Base-by-base conservation (phyloP, 1,284 basidiomycete genomes). In the Austroboletus niveus region DNA sequence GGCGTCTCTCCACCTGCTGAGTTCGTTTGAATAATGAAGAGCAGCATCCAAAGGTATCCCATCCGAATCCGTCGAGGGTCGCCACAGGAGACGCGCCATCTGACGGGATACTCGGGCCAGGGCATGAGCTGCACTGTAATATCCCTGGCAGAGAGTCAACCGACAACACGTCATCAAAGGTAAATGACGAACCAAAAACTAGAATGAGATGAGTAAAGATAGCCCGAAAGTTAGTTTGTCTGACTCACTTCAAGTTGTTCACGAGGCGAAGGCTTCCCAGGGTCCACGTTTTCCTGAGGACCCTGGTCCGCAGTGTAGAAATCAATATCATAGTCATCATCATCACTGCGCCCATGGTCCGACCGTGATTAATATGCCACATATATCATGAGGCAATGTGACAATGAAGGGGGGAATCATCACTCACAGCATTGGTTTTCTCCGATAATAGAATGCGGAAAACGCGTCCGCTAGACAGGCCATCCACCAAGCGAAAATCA, bases 401-500 rank as follows among this genome's bases (percentile, higher is more conserved):
- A 48, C 3, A 31, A 41, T 36, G 8, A 36, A 52, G 48, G 44
- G 11, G 45, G 51, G 76, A 75, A 49, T 63, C 72, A 46, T 73
- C 68, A 68, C 89, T 78, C 53, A 91, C 85, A 85, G 67, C 59
- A 75, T 67, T 4, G 83, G 82, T 65, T 82, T 81, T 35, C 81
- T 72, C 36, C 83, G 75, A 66, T 83, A 82, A 65, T 82, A 85
- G 38, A 79, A 75, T 2, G 82, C 72, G 35, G 77, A 74, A 58
- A 79, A 81, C 1, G 81, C 79, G 54, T 88, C 86, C 4, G 75
- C 71, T 31, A 85, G 62, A 62, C 78, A 81, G 15, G 81, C 79
- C 68, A 82, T 75, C 82, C 84, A 86, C 90, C 92, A 95, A 2
- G 91, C 85, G 64, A 90, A 92, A 42, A 89, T 85, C 84, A 91